Evolutionary conservation across 2,329 filamentous ascomycete species (phyloP).

Genomic region (Colletotrichum phormii): DNA sequence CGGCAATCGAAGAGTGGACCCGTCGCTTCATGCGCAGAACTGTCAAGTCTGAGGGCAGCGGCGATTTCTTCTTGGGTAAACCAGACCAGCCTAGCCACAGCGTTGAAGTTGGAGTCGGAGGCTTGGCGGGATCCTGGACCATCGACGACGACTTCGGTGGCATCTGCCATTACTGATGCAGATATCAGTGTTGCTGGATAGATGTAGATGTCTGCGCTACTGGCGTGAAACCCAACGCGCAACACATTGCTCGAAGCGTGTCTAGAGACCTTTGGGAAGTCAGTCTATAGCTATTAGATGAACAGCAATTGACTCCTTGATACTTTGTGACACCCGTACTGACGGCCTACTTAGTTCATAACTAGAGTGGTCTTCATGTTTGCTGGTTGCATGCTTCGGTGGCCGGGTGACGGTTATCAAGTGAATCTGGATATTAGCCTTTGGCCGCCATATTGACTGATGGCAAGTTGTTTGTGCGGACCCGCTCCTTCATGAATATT

Average conservation of each 20-base stretch:
- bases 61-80: conserved; percentile 70
- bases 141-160: conserved; percentile 83
- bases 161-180: conserved; percentile 63
- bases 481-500: no score
- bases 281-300: not conserved
- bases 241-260: not conserved
- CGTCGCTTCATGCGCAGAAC: conserved; percentile 67
- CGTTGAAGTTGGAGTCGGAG: conserved; percentile 64
- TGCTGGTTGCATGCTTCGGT: not conserved
- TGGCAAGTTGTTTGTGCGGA: no score
- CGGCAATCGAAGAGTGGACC: conserved; percentile 78
- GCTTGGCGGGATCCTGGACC: conserved; percentile 88
- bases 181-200: not conserved
- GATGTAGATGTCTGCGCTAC: not conserved
- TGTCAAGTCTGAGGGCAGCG: conserved; percentile 59
- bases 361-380: not conserved
- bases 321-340: not conserved
- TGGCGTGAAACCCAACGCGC: conserved; percentile 20
- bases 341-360: not conserved
- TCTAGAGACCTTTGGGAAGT: not conserved
- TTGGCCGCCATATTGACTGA: not conserved
- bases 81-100: conserved; percentile 52
- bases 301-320: not conserved
- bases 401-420: no score
- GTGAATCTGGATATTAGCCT: not conserved